A percentile compares a stretch with the other conserved stretches of the same genome.
These are phyloP conservation scores for Lichtheimia hyalospora DNA, from an alignment of 371 early-diverging fungal genomes.

Conservation along the genomic window DNA sequence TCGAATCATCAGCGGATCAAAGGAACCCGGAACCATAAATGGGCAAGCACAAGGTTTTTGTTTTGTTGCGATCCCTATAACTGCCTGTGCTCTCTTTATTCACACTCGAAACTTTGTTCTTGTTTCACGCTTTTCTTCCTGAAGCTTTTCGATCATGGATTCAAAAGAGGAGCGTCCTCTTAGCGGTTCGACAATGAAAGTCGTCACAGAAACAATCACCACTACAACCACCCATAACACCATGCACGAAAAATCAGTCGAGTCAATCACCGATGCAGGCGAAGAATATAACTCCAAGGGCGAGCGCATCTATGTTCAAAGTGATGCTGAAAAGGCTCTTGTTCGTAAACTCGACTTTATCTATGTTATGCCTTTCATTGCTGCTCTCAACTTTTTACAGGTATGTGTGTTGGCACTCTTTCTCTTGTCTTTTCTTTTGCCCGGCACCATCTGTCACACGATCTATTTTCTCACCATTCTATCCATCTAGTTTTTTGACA, in stretches of 20 bases:
- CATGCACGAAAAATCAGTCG: background rate
- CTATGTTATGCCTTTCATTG: slow-evolving; percentile 32
- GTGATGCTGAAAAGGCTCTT: slow-evolving; percentile 14
- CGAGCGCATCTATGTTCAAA: slow-evolving; percentile 20
- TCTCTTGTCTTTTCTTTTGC: background rate
- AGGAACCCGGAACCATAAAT: no score
- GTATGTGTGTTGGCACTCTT: slow-evolving; percentile 8
- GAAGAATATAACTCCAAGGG: slow-evolving; percentile 25
- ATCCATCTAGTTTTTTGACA: slow-evolving; percentile 22
- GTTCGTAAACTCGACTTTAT: slow-evolving; percentile 26
- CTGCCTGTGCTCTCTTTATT: no score
- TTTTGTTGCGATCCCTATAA: no score
- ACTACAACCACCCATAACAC: background rate
- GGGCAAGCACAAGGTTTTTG: no score
- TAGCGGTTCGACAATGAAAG: no score
- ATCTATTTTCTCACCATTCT: background rate
- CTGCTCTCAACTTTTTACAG: slow-evolving; percentile 30
- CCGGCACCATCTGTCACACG: background rate
- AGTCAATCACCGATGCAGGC: background rate
- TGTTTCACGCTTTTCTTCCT: no score
- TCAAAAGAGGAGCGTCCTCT: no score
- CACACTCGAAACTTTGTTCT: no score
- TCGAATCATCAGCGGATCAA: no score
- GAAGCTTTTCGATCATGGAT: no score
- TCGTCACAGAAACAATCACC: no score